Conservation (phyloP, 257 asterid species). For the Marsdenia floribunda region DNA sequence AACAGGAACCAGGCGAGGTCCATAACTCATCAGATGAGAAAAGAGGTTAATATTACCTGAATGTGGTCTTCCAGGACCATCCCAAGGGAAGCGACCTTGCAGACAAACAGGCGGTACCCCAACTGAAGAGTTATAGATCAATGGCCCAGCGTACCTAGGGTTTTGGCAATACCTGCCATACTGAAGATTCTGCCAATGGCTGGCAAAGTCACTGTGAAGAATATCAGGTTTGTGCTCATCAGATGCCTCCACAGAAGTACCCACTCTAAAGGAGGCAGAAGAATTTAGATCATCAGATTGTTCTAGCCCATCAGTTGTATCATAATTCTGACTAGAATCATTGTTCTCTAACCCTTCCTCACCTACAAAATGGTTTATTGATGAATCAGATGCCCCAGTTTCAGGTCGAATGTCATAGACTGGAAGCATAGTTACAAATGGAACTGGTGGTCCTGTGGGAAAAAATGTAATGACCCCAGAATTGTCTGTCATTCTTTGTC, state of each 20-base stretch:
- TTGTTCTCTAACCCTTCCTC: constrained; percentile 42
- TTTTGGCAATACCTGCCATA: constrained; percentile 89
- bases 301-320: constrained; percentile 39
- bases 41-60: constrained; percentile 53
- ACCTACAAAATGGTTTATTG: constrained; percentile 47
- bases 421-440: constrained; percentile 94
- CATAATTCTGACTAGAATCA: constrained; percentile 44
- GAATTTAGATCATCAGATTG: constrained; percentile 49
- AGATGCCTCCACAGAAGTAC: constrained; percentile 39
- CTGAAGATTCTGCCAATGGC: constrained; percentile 89
- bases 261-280: constrained; percentile 41
- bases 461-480: constrained; percentile 75
- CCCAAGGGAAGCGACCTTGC: constrained; percentile 76
- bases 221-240: constrained; percentile 64
- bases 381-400: constrained; percentile 50
- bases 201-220: constrained; percentile 79
- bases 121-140: constrained; percentile 58
- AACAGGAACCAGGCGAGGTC: constrained; percentile 63
- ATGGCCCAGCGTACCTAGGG: constrained; percentile 48
- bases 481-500: constrained; percentile 52
- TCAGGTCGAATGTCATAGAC: constrained; percentile 62
- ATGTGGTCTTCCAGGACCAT: constrained; percentile 70
- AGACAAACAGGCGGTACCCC: constrained; percentile 82
- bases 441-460: constrained; percentile 97
- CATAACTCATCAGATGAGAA: constrained; percentile 65